Conservation (phyloP, 2,329 filamentous ascomycete genomes). For the Talaromyces sp. region DNA sequence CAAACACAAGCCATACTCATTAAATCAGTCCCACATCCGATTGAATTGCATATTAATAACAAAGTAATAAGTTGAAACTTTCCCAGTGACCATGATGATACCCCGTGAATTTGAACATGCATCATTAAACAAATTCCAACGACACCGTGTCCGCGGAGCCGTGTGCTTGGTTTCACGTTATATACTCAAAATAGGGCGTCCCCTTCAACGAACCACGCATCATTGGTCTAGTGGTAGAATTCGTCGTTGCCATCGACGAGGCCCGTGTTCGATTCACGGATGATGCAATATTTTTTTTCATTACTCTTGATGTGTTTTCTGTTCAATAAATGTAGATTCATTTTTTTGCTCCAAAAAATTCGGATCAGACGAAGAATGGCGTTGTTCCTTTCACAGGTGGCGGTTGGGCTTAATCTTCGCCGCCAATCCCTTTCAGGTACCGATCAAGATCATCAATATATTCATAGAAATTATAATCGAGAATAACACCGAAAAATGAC, state of each 20-base stretch:
- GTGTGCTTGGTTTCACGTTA: not conserved
- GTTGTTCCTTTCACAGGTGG: not conserved
- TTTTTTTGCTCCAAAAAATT: not conserved
- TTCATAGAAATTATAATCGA: not conserved
- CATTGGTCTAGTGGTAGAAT: constrained; percentile 17
- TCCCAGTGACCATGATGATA: too few species aligned
- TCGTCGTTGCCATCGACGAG: constrained; percentile 17
- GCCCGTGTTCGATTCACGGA: constrained; percentile 17
- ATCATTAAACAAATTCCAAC: not conserved
- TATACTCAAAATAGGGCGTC: not conserved
- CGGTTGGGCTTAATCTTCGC: too few species aligned
- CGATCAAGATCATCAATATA: too few species aligned
- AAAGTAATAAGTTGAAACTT: too few species aligned
- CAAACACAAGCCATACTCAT: too few species aligned
- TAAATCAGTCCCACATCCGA: too few species aligned
- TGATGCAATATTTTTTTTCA: constrained; percentile 10
- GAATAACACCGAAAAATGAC: not conserved
- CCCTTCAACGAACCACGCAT: constrained; percentile 4
- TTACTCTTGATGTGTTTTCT: not conserved
- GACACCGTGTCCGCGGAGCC: not conserved
- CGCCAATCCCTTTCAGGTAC: too few species aligned
- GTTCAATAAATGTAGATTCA: too few species aligned
- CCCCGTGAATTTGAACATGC: not conserved
- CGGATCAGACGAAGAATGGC: not conserved
- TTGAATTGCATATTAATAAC: too few species aligned